phyloP scores from a whole-genome alignment of 345 rosid genomes.

The Noccaea bulbosa region DNA sequence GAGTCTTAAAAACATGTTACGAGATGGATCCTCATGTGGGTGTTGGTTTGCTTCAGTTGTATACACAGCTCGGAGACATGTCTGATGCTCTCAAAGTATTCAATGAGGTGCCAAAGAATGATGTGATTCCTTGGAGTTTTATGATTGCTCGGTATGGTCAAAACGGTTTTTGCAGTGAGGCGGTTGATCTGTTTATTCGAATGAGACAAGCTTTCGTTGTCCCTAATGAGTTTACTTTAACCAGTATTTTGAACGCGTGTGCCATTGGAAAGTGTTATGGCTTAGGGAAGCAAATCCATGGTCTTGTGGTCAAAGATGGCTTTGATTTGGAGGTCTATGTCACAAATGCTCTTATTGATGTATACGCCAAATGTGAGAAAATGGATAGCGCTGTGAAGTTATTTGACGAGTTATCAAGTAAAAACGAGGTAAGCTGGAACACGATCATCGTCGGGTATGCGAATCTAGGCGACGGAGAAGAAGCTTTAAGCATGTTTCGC shows the following conservation, averaged over 20 bases:
- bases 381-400: slow-evolving; percentile 63
- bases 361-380: slow-evolving; percentile 75
- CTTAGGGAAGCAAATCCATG: slow-evolving; percentile 73
- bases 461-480: slow-evolving; percentile 55
- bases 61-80: slow-evolving; percentile 53
- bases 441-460: slow-evolving; percentile 79
- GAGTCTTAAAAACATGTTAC: slow-evolving; percentile 59
- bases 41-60: slow-evolving; percentile 75
- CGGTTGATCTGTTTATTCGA: slow-evolving; percentile 59
- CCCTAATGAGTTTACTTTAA: slow-evolving; percentile 78
- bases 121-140: slow-evolving; percentile 90
- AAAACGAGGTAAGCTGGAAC: slow-evolving; percentile 82
- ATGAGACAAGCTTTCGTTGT: slow-evolving; percentile 65
- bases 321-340: slow-evolving; percentile 60
- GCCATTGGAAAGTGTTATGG: slow-evolving; percentile 52
- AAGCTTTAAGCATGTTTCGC: slow-evolving; percentile 67
- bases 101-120: slow-evolving; percentile 69
- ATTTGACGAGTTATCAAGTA: slow-evolving; percentile 52
- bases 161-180: slow-evolving; percentile 54
- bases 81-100: slow-evolving; percentile 57
- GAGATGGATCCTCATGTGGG: slow-evolving; percentile 63
- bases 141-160: slow-evolving; percentile 84
- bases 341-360: slow-evolving; percentile 79
- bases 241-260: slow-evolving; percentile 78
- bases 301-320: slow-evolving; percentile 61